Evolutionary conservation across 805 yeast species (phyloP).

Genomic region (Ogataea populi-albae): DNA sequence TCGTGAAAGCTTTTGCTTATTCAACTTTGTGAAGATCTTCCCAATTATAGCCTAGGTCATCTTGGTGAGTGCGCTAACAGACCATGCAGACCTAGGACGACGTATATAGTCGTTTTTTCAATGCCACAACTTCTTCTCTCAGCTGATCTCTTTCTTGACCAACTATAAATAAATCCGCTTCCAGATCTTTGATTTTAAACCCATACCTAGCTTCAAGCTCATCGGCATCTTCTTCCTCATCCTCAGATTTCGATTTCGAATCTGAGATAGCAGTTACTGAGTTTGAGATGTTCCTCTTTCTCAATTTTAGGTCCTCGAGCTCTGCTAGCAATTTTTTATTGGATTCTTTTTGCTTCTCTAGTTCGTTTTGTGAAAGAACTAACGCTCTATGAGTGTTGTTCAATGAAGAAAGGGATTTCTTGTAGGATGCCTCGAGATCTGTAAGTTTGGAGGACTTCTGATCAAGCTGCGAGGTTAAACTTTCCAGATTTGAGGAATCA

Average conservation of each 20-base stretch:
- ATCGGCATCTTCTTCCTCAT: constrained; percentile 29
- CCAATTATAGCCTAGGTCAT: too few species aligned
- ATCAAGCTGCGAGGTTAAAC: constrained; percentile 33
- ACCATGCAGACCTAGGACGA: constrained; percentile 4
- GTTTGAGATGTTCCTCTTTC: constrained; percentile 22
- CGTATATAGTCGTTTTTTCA: constrained; percentile 55
- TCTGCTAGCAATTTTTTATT: constrained; percentile 59
- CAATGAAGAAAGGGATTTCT: constrained; percentile 67
- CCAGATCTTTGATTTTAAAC: constrained; percentile 74
- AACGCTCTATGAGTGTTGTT: constrained; percentile 75
- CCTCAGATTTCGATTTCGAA: constrained; percentile 5
- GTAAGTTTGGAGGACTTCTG: constrained; percentile 19
- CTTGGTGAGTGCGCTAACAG: too few species aligned
- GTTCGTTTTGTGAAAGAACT: constrained; percentile 68
- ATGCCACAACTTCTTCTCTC: constrained; percentile 53
- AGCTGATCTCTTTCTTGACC: constrained; percentile 82
- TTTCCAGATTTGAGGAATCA: constrained; percentile 28
- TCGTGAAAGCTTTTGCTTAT: too few species aligned
- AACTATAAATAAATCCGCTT: constrained; percentile 77
- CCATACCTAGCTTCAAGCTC: constrained; percentile 56
- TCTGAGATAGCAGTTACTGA: constrained; percentile 4
- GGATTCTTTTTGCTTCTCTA: constrained; percentile 54
- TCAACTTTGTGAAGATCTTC: not conserved
- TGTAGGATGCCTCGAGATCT: constrained; percentile 62
- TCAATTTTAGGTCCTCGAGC: constrained; percentile 62